Conservation (phyloP, 805 yeast species). For the Lipomyces sp. region DNA sequence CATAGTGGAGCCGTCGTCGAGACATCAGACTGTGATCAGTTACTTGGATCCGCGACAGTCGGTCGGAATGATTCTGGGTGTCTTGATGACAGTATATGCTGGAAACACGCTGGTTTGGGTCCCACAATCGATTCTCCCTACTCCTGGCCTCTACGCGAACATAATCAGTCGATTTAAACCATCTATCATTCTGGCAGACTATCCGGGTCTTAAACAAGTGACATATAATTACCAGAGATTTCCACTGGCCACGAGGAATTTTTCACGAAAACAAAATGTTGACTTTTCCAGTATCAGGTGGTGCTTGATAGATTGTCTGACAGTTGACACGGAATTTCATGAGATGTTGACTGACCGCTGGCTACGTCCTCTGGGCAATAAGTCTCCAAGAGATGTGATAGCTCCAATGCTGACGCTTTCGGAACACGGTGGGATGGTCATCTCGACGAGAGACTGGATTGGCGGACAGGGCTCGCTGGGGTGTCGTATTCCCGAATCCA, state of each 20-base stretch:
- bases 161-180: slow-evolving; percentile 68
- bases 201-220: slow-evolving; percentile 82
- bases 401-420: slow-evolving; percentile 85
- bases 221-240: slow-evolving; percentile 88
- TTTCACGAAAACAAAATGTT: slow-evolving; percentile 66
- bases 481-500: slow-evolving; percentile 40
- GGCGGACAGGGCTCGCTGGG: slow-evolving; percentile 66
- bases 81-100: slow-evolving; percentile 73
- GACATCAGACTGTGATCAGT: slow-evolving; percentile 55
- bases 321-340: slow-evolving; percentile 90
- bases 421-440: slow-evolving; percentile 95
- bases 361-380: slow-evolving; percentile 86
- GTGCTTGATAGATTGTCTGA: slow-evolving; percentile 84
- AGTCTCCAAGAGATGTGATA: slow-evolving; percentile 66
- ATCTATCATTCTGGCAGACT: slow-evolving; percentile 76
- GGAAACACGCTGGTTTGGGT: slow-evolving; percentile 83
- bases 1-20: slow-evolving; percentile 33
- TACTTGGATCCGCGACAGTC: slow-evolving; percentile 72
- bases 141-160: slow-evolving; percentile 84
- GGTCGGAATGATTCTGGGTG: slow-evolving; percentile 80
- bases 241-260: slow-evolving; percentile 80
- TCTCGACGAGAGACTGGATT: slow-evolving; percentile 88
- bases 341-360: slow-evolving; percentile 86
- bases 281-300: slow-evolving; percentile 78
- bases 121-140: slow-evolving; percentile 67